phyloP scores from a whole-genome alignment of 1,284 basidiomycete species.

The Puccinia coronata region DNA sequence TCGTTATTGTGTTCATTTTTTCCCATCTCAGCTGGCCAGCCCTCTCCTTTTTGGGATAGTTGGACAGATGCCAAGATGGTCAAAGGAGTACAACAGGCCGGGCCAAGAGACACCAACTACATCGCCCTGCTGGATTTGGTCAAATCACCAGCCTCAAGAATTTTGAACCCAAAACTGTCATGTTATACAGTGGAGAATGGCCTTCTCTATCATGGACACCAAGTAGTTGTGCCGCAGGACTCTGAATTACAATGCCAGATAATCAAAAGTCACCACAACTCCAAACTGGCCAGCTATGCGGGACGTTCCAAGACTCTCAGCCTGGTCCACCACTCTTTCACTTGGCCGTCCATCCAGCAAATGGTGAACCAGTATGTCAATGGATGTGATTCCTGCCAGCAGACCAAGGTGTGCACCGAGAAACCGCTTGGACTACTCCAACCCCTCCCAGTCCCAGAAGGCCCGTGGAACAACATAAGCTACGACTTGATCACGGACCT shows the following conservation, averaged over 20 bases:
- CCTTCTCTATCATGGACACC: neutral
- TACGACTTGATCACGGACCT: neutral
- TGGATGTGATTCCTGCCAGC: neutral
- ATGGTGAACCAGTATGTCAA: constrained; percentile 55
- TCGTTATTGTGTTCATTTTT: too few species aligned
- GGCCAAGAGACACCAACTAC: too few species aligned
- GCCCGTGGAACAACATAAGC: too few species aligned
- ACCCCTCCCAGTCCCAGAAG: constrained; percentile 54
- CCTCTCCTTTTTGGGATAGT: neutral
- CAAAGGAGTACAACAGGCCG: neutral
- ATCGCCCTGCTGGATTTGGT: too few species aligned
- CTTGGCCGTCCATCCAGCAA: constrained; percentile 59
- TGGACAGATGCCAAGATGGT: neutral
- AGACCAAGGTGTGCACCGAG: constrained; percentile 56
- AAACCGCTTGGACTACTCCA: constrained; percentile 59
- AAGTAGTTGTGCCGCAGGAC: neutral
- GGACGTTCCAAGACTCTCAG: constrained; percentile 60
- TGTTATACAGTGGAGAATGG: neutral
- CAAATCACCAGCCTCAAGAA: too few species aligned
- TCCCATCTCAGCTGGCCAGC: too few species aligned
- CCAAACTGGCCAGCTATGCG: constrained; percentile 59
- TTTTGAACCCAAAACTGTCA: too few species aligned
- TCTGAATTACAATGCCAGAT: neutral
- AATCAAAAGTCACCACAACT: constrained; percentile 53
- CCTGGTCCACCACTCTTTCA: constrained; percentile 54